Conservation (phyloP, 2,329 filamentous ascomycete species). For the Ambrosiella xylebori region DNA sequence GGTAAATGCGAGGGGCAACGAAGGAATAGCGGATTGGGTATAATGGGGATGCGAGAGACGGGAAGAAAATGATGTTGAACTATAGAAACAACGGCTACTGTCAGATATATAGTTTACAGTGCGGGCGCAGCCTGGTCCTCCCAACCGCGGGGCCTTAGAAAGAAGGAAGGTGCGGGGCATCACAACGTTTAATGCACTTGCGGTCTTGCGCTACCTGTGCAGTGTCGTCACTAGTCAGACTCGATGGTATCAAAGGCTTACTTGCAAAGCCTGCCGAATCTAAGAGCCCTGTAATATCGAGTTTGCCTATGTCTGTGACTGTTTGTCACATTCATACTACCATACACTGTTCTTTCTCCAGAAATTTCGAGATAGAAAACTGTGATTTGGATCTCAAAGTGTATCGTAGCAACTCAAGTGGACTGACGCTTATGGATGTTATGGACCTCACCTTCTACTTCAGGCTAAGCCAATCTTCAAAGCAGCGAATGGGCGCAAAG, state of each 20-base stretch:
- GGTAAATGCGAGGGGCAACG: constrained; percentile 9
- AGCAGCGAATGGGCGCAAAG: background rate
- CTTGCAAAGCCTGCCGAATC: background rate
- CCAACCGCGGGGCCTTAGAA: constrained; percentile 9
- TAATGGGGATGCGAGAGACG: constrained; percentile 10
- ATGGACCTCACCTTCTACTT: constrained; percentile 4
- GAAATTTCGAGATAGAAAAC: no score
- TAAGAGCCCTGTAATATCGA: no score
- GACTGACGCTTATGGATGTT: background rate
- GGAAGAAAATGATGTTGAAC: constrained; percentile 12
- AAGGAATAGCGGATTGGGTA: background rate
- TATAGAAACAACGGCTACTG: constrained; percentile 7
- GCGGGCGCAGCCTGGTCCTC: constrained; percentile 1
- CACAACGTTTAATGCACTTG: constrained; percentile 2
- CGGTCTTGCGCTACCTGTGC: background rate
- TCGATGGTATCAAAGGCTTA: background rate
- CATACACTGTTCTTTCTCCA: no score
- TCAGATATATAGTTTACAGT: constrained; percentile 9
- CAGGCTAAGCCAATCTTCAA: background rate
- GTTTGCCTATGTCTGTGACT: no score
- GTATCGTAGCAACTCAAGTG: background rate
- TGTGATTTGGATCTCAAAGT: background rate
- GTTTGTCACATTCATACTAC: no score
- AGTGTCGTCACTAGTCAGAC: background rate
- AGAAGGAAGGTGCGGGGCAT: constrained; percentile 31